Percentiles rank a stretch among this genome's conserved stretches.
phyloP scores from a whole-genome alignment of 2,329 filamentous ascomycete species.

The Clonostachys chloroleuca region DNA sequence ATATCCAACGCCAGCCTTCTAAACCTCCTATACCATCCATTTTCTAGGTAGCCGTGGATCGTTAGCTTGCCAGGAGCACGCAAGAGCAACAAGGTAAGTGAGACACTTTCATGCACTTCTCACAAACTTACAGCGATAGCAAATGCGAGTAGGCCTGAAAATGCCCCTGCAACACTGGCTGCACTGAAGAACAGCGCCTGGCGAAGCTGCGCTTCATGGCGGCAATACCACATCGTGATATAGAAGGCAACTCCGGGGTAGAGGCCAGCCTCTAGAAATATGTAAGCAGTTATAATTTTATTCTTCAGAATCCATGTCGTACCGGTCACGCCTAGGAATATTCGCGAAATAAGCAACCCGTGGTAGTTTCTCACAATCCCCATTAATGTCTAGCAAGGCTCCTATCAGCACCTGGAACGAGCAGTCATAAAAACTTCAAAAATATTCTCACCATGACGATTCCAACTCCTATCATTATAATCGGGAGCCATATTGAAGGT shows the following conservation, averaged over 20 bases:
- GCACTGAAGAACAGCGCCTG: constrained; percentile 79
- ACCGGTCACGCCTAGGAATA: constrained; percentile 55
- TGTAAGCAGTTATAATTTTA: no score
- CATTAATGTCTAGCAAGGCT: constrained; percentile 31
- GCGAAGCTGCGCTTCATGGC: constrained; percentile 49
- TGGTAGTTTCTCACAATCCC: constrained; percentile 44
- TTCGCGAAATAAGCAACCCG: constrained; percentile 42
- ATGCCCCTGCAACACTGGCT: constrained; percentile 74
- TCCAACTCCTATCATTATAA: constrained; percentile 57
- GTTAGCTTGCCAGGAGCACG: no score
- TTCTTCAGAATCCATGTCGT: no score
- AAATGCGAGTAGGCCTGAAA: constrained; percentile 68
- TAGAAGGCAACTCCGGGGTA: constrained; percentile 62
- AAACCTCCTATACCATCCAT: constrained; percentile 62
- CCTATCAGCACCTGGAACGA: no score
- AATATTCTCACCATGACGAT: constrained; percentile 39
- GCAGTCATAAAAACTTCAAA: no score
- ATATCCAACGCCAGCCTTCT: constrained; percentile 62
- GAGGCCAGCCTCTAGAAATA: constrained; percentile 57
- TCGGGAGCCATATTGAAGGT: constrained; percentile 70
- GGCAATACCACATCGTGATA: constrained; percentile 54
- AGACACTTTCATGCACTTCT: no score
- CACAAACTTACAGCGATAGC: constrained; percentile 42
- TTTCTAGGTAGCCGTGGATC: constrained; percentile 23
- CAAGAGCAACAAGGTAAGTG: no score